Conservation (phyloP, 768 basidiomycete species). For the Amylocystis lapponica region DNA sequence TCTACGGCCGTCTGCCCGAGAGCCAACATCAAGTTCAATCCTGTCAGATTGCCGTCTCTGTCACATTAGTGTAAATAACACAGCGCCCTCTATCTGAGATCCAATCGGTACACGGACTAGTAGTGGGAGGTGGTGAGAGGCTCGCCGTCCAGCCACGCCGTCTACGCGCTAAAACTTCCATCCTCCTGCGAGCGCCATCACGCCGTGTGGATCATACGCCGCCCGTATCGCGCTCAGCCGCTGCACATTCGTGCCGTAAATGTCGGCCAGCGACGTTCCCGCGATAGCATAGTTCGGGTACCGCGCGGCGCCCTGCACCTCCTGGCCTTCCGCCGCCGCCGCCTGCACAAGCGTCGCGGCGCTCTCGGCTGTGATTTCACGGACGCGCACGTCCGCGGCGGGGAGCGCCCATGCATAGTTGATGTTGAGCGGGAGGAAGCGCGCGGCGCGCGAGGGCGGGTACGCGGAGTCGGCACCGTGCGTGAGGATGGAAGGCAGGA, state of each 20-base stretch:
- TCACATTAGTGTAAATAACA: too few relatives aligned
- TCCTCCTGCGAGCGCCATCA: constrained; percentile 67
- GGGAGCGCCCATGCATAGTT: constrained; percentile 39
- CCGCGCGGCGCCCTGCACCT: constrained; percentile 30
- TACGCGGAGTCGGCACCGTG: constrained; percentile 40
- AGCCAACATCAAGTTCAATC: too few relatives aligned
- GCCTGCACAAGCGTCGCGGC: constrained; percentile 34
- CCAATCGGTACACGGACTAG: too few relatives aligned
- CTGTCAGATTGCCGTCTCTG: too few relatives aligned
- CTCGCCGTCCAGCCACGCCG: too few relatives aligned
- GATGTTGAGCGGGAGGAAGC: constrained; percentile 41
- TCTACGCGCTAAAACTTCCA: constrained; percentile 50
- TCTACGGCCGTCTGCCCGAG: too few relatives aligned
- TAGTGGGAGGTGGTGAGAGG: too few relatives aligned
- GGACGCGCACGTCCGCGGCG: constrained; percentile 34
- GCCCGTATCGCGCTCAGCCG: constrained; percentile 35
- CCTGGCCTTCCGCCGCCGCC: constrained; percentile 36
- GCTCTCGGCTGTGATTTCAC: constrained; percentile 34
- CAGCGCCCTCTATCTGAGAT: too few relatives aligned
- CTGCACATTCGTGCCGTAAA: constrained; percentile 48
- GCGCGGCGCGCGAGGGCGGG: constrained; percentile 34
- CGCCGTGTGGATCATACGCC: constrained; percentile 46
- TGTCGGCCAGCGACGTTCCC: constrained; percentile 41
- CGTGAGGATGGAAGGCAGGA: constrained; percentile 36
- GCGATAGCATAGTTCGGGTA: constrained; percentile 60